Evolutionary conservation across 1,139 yeast genomes (phyloP), one percentile per base, ranked within the genome.

Genomic region (Lodderomyces orthopsilosis): DNA sequence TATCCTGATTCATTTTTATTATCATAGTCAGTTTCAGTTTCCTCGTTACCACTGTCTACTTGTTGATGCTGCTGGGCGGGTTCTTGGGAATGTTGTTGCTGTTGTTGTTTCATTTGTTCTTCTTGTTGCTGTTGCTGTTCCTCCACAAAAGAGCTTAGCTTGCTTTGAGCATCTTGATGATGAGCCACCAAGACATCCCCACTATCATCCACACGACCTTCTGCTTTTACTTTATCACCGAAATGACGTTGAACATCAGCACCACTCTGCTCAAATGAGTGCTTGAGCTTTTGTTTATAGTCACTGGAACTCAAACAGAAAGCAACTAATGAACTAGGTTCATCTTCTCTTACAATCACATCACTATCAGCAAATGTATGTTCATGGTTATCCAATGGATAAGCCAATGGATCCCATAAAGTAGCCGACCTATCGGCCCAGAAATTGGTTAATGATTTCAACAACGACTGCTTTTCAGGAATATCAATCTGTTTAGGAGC

Each of bases 401-500:
- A 91, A 17, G 80, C 85, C 34, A 94, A 67, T 0, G 97, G 95
- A 51, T 87, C 90, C 98, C 98, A 94, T 18, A 94, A 76, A 2
- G 96, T 86, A 0, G 98, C 93, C 1, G 98, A 87, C 54, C 98
- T 68, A 63, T 94, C 98, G 1, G 97, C 98, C 98, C 98, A 93
- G 63, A 93, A 91, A 55, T 84, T 89, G 0, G 96, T 81, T 46
- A 94, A 68, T 0, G 96, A 83, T 55, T 88, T 89, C 66, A 94
- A 77, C 27, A 94, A 63, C 1, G 96, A 84, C 27, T 82, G 79
- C 52, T 80, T 79, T 56, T 89, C 97, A 2, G 88, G 65, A 7
- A 43, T 47, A 26, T 47, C 50, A 32, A 42, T 33, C 27, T 42
- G 44, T 18, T 47, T 47, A n/a, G 24, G 34, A 30, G 12, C 19